Evolutionary conservation across 139 green algal species (phyloP), one percentile per base, ranked within the genome.

Genomic region (Pycnococcus provasolii): DNA sequence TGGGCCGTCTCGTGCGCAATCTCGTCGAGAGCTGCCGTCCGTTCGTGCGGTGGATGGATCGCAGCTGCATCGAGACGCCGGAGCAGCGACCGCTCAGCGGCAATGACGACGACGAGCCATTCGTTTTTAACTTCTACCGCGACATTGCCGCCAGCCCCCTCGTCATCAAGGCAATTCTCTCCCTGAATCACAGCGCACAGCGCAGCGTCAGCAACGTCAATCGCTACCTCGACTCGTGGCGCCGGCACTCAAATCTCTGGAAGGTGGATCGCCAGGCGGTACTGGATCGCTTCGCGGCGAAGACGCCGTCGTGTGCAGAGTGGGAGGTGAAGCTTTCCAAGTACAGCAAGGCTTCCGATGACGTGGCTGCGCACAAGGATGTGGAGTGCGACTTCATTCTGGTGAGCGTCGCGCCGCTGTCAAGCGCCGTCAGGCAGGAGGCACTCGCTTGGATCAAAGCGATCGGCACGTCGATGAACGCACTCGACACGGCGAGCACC

Each of bases 41-140:
- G 1, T 95, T 96, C 78, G 78, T 90, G 64, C 76, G 89, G 37
- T 96, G 90, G 88, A 94, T 93, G 88, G 86, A 94, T 71, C 85
- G 86, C 59, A 89, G 86, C 4, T 96, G 89, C 80, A 54, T 94
- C 1, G 87, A 95, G 76, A 81, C 84, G 6, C 84, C 85, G 1
- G 77, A 86, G 62, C 79, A 90, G 72, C 26, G 26, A 26, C 26
- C 26, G 26, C 66, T 66, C 15, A 78, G 58, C 9, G 71, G 37
- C 1, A 62, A 70, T 46, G 82, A 89, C 51, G 86, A 92, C 45
- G 71, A 77, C 58, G 88, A 95, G 77, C 84, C 85, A 43, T 72
- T 86, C 54, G 62, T 87, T 4, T 91, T 91, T 76, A 87, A 73
- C 26, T 95, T 94, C 71, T 89, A 88, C 72, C 73, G 68, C 42